Evolutionary conservation across 169 alveolate species (phyloP).

Genomic region (Cryptosporidium tyzzeri): DNA sequence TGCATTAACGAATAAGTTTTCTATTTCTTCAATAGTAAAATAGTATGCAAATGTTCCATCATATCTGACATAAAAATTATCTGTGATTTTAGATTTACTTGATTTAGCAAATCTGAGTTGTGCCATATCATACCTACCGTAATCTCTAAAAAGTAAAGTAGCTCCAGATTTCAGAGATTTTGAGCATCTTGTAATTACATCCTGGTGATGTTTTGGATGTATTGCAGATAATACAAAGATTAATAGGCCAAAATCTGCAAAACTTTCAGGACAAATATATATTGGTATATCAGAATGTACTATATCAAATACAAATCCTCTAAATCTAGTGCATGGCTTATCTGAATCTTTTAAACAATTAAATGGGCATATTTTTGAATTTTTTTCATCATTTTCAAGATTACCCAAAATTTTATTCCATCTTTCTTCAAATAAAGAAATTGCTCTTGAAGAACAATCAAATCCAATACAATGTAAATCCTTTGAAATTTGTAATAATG

Average conservation of each 20-base stretch:
- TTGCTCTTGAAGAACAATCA: conserved; percentile 92
- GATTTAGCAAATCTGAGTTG: conserved; percentile 90
- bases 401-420: conserved; percentile 76
- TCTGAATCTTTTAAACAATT: conserved; percentile 81
- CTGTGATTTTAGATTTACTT: conserved; percentile 88
- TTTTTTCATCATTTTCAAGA: conserved; percentile 76
- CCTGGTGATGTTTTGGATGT: conserved; percentile 89
- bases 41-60: conserved; percentile 93
- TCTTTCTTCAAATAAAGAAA: conserved; percentile 83
- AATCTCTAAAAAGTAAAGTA: conserved; percentile 91
- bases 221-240: conserved; percentile 92
- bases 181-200: conserved; percentile 81
- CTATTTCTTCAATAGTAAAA: conserved; percentile 86
- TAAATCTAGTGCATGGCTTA: conserved; percentile 42
- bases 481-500: conserved; percentile 83
- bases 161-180: conserved; percentile 88
- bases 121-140: conserved; percentile 93
- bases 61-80: conserved; percentile 90
- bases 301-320: conserved; percentile 77
- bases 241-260: conserved; percentile 88
- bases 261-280: conserved; percentile 64
- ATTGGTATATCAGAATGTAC: conserved; percentile 77
- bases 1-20: conserved; percentile 76
- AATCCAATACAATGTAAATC: conserved; percentile 87
- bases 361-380: conserved; percentile 77